Evolutionary conservation across 768 basidiomycete species (phyloP).

Genomic region (Trametes elegans): DNA sequence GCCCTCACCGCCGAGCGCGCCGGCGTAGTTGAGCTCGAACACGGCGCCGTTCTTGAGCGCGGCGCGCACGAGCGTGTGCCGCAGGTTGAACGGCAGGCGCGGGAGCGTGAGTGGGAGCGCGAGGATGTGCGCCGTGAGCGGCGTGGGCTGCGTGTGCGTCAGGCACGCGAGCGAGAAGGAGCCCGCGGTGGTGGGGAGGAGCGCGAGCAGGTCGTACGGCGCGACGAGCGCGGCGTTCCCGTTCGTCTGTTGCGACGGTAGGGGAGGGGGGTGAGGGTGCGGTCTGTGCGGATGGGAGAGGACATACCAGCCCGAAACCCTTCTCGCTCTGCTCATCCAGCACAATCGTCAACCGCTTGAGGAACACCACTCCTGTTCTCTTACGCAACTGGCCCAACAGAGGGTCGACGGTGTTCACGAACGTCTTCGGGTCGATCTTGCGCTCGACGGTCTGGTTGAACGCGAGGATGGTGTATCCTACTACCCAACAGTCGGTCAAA

Average conservation of each 20-base stretch:
- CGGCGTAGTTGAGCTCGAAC: conserved; percentile 79
- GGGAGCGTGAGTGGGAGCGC: conserved; percentile 75
- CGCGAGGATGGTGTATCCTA: conserved; percentile 83
- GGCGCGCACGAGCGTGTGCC: conserved; percentile 78
- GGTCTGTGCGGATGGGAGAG: not conserved
- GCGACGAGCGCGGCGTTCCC: conserved; percentile 61
- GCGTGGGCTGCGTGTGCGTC: conserved; percentile 76
- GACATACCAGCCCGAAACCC: conserved; percentile 72
- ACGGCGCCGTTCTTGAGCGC: conserved; percentile 80
- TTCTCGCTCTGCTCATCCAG: conserved; percentile 85
- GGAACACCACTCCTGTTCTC: conserved; percentile 57
- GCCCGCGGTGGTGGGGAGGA: conserved; percentile 67
- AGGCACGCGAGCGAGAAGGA: conserved; percentile 81
- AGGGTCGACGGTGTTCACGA: conserved; percentile 59
- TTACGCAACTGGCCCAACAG: conserved; percentile 60
- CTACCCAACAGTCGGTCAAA: conserved; percentile 38
- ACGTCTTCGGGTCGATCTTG: conserved; percentile 68
- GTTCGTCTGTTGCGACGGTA: conserved; percentile 74
- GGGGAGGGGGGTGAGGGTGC: not conserved
- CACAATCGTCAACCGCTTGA: conserved; percentile 79
- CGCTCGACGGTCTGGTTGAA: conserved; percentile 72
- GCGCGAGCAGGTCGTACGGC: conserved; percentile 74
- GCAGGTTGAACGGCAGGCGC: conserved; percentile 76
- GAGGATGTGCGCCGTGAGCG: conserved; percentile 78
- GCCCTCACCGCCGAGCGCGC: conserved; percentile 64